Conservation (phyloP, 768 basidiomycete species). For the Sarcomyxa edulis region DNA sequence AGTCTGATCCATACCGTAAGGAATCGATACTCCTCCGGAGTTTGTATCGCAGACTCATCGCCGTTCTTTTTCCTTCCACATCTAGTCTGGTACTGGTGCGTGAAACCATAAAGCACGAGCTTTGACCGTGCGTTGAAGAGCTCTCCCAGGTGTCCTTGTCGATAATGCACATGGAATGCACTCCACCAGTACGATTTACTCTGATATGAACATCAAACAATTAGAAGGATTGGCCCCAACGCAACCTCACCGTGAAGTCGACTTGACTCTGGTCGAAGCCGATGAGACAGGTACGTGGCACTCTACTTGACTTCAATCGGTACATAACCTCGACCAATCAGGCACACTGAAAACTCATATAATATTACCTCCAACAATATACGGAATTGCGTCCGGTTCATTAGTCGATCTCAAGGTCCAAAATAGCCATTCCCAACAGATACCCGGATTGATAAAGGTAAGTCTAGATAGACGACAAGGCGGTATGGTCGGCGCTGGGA, state of each 20-base stretch:
- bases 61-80: background rate
- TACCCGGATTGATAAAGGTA: conserved; percentile 17
- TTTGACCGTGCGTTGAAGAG: no score
- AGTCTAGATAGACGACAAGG: conserved; percentile 14
- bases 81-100: conserved; percentile 47
- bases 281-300: conserved; percentile 38
- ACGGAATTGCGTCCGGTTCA: conserved; percentile 41
- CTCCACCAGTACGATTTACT: conserved; percentile 33
- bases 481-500: conserved; percentile 18
- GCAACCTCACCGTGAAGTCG: conserved; percentile 46
- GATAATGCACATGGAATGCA: conserved; percentile 41
- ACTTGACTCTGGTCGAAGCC: conserved; percentile 38
- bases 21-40: background rate
- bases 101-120: background rate
- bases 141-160: conserved; percentile 7
- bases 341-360: conserved; percentile 37
- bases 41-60: background rate
- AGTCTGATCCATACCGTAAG: conserved; percentile 61
- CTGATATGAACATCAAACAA: conserved; percentile 41
- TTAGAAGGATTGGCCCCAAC: conserved; percentile 40
- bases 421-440: conserved; percentile 27
- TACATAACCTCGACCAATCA: background rate
- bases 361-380: conserved; percentile 53
- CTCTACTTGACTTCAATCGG: background rate
- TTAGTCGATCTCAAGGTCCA: conserved; percentile 48